These are phyloP conservation scores for Fonsecaea erecta DNA, from an alignment of 2,329 filamentous ascomycete species.

Conservation along the genomic window DNA sequence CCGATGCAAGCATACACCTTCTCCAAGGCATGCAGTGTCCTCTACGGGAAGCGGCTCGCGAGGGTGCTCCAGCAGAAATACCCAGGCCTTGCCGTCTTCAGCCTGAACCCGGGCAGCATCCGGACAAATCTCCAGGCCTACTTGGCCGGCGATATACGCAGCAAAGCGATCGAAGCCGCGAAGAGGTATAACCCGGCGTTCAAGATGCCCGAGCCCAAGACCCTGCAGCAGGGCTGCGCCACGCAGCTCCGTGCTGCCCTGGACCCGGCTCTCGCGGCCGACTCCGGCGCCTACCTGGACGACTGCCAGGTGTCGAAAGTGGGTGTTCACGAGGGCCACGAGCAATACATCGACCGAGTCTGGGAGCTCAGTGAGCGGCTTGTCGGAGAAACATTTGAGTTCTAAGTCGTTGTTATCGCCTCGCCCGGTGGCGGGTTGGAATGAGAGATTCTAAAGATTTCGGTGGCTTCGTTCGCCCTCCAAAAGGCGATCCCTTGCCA, in stretches of 20 bases:
- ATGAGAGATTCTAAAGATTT: background rate
- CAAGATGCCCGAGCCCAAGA: slow-evolving; percentile 31
- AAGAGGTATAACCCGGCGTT: slow-evolving; percentile 27
- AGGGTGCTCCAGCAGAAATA: slow-evolving; percentile 12
- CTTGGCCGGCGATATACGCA: slow-evolving; percentile 24
- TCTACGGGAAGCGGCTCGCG: slow-evolving; percentile 37
- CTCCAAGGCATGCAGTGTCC: slow-evolving; percentile 54
- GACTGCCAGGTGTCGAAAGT: slow-evolving; percentile 47
- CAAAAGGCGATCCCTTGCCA: too few relatives aligned
- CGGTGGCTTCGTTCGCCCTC: background rate
- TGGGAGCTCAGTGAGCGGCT: slow-evolving; percentile 55
- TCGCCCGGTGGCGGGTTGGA: background rate
- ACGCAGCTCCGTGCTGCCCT: slow-evolving; percentile 45
- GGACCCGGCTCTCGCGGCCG: slow-evolving; percentile 36
- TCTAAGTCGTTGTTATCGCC: background rate
- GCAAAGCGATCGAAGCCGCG: slow-evolving; percentile 9
- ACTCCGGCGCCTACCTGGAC: slow-evolving; percentile 44
- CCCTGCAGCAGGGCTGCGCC: slow-evolving; percentile 40
- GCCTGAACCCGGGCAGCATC: slow-evolving; percentile 31
- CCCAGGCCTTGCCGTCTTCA: slow-evolving; percentile 23
- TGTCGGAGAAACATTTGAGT: slow-evolving; percentile 46
- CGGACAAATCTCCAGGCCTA: slow-evolving; percentile 28
- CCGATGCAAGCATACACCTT: slow-evolving; percentile 51
- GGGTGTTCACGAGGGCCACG: slow-evolving; percentile 18
- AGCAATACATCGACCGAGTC: slow-evolving; percentile 45